Conservation (phyloP, 164 flowering plant genomes). For the Liriodendron chinense region DNA sequence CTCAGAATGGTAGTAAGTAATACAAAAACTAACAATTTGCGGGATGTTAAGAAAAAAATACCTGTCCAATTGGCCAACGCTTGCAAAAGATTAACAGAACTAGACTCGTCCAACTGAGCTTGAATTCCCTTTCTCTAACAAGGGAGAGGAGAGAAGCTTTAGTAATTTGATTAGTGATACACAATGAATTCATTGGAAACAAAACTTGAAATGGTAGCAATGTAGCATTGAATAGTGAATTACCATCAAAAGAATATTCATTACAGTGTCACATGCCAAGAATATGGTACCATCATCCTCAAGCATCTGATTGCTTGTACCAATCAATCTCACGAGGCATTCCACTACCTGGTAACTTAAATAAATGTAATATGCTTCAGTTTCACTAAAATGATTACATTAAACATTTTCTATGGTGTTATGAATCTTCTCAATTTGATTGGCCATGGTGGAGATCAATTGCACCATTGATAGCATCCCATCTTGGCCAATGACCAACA, state of each 20-base stretch:
- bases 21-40: too few relatives aligned
- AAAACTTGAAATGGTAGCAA: neutral
- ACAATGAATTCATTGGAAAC: neutral
- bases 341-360: slow-evolving; percentile 51
- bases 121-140: slow-evolving; percentile 52
- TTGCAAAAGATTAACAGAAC: slow-evolving; percentile 45
- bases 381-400: neutral
- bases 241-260: slow-evolving; percentile 83
- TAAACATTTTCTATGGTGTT: neutral
- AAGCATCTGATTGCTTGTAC: slow-evolving; percentile 14
- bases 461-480: neutral
- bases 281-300: slow-evolving; percentile 55
- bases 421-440: neutral
- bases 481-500: neutral
- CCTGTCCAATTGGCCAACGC: slow-evolving; percentile 73
- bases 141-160: slow-evolving; percentile 5
- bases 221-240: neutral
- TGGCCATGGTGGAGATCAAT: neutral
- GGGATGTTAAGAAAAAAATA: slow-evolving; percentile 15
- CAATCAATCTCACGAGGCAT: slow-evolving; percentile 61
- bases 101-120: slow-evolving; percentile 38
- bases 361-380: neutral
- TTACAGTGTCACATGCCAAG: slow-evolving; percentile 83
- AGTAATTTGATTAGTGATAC: neutral
- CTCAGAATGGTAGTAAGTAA: neutral